Evolutionary conservation across 139 green algal genomes (phyloP).

Genomic region (Chlamydomonas schloesseri): DNA sequence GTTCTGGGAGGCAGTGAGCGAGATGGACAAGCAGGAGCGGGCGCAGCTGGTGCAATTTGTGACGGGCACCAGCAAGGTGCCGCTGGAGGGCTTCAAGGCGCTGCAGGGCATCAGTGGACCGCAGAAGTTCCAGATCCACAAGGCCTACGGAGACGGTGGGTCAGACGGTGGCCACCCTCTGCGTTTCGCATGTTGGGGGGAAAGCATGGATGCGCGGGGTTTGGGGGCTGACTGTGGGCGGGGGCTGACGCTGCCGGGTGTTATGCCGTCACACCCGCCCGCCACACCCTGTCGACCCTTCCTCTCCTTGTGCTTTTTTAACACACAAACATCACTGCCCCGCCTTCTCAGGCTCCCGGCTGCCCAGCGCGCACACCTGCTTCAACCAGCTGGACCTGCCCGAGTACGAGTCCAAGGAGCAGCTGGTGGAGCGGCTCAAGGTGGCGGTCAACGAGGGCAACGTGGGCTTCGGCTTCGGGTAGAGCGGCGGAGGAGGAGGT

Average conservation of each 20-base stretch:
- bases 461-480: slow-evolving; percentile 95
- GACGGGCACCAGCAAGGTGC: slow-evolving; percentile 95
- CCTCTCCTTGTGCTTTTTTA: too few relatives aligned
- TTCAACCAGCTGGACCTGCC: slow-evolving; percentile 97
- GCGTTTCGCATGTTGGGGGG: too few relatives aligned
- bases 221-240: too few relatives aligned
- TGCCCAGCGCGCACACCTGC: slow-evolving; percentile 94
- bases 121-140: slow-evolving; percentile 92
- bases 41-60: slow-evolving; percentile 93
- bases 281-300: too few relatives aligned
- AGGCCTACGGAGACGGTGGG: slow-evolving; percentile 48
- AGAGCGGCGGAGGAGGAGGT: background rate
- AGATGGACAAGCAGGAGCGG: slow-evolving; percentile 90
- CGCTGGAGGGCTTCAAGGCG: slow-evolving; percentile 94
- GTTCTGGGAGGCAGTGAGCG: slow-evolving; percentile 96
- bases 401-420: slow-evolving; percentile 94
- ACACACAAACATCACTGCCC: background rate
- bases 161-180: too few relatives aligned
- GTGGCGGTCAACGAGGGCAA: slow-evolving; percentile 90
- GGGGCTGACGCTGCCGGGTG: too few relatives aligned
- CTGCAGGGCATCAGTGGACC: slow-evolving; percentile 94
- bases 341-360: slow-evolving; percentile 55
- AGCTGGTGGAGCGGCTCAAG: slow-evolving; percentile 91
- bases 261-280: too few relatives aligned
- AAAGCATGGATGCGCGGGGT: too few relatives aligned